phyloP scores from a whole-genome alignment of 306 rosid genomes.

The Dalbergia cochinchinensis region DNA sequence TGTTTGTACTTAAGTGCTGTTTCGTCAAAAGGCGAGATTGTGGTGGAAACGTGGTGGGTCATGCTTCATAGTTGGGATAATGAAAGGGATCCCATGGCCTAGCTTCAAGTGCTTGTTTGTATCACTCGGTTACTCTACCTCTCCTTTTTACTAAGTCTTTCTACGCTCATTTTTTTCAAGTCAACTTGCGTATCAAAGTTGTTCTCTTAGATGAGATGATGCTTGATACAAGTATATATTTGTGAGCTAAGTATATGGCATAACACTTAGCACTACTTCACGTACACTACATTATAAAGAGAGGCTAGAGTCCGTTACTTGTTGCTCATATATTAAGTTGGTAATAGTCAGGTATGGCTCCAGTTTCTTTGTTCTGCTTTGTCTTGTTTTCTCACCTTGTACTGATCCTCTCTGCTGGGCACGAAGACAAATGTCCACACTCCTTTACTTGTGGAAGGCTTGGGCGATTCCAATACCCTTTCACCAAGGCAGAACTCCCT shows the following conservation, averaged over 20 bases:
- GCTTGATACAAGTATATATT: background rate
- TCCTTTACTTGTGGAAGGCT: slow-evolving; percentile 41
- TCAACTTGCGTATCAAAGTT: slow-evolving; percentile 39
- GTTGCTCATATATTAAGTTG: background rate
- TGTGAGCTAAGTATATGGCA: background rate
- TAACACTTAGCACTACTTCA: background rate
- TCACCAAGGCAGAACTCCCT: slow-evolving; percentile 43
- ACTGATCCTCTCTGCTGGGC: slow-evolving; percentile 28
- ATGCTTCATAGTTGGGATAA: background rate
- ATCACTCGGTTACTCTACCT: background rate
- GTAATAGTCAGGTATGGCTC: slow-evolving; percentile 21
- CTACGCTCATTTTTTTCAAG: slow-evolving; percentile 20
- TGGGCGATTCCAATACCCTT: slow-evolving; percentile 44
- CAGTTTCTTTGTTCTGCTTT: slow-evolving; percentile 15
- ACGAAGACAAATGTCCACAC: slow-evolving; percentile 38
- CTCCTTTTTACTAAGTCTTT: slow-evolving; percentile 21
- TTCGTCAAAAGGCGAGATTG: background rate
- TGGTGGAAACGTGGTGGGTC: background rate
- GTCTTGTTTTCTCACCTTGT: slow-evolving; percentile 22
- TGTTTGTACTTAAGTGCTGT: background rate
- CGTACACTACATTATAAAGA: background rate
- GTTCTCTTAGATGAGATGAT: background rate
- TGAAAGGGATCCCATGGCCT: background rate
- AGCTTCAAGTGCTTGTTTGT: background rate
- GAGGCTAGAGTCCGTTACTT: background rate